A percentile compares a stretch with the other conserved stretches of the same genome.
Conservation (phyloP, 179 eudicot species). For the Heliamphora pulchella region DNA sequence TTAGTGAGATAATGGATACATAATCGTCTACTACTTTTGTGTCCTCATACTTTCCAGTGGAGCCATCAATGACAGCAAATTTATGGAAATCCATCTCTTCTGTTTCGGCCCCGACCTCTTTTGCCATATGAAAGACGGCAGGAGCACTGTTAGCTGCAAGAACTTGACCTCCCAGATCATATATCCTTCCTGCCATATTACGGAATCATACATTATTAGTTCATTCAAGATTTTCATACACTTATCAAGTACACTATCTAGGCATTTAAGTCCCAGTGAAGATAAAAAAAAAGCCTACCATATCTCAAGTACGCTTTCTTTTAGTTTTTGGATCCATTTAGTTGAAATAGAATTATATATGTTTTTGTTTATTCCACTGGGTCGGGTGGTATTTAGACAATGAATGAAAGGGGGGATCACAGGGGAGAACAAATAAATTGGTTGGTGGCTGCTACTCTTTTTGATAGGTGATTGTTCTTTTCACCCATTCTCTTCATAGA, state of each 20-base stretch:
- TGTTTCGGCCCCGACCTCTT: slow-evolving; percentile 30
- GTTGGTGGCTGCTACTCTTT: slow-evolving; percentile 96
- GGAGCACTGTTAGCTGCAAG: slow-evolving; percentile 47
- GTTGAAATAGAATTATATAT: background rate
- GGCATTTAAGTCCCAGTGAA: too few species aligned
- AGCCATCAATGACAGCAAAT: slow-evolving; percentile 34
- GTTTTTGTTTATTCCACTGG: slow-evolving; percentile 27
- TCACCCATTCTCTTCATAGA: too few species aligned
- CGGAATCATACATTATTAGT: background rate
- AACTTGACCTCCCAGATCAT: slow-evolving; percentile 52
- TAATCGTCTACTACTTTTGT: slow-evolving; percentile 37
- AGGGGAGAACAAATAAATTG: slow-evolving; percentile 87
- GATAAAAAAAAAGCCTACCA: too few species aligned
- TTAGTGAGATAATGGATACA: slow-evolving; percentile 35
- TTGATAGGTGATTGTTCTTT: slow-evolving; percentile 63
- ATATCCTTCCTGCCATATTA: slow-evolving; percentile 28
- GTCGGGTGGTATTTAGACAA: slow-evolving; percentile 86
- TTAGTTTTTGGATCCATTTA: too few species aligned
- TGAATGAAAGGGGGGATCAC: slow-evolving; percentile 83
- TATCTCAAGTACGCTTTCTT: too few species aligned
- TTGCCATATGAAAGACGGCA: slow-evolving; percentile 34
- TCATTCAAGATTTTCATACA: background rate
- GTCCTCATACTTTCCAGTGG: slow-evolving; percentile 30
- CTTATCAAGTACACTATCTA: too few species aligned
- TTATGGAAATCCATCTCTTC: slow-evolving; percentile 45